phyloP scores from a whole-genome alignment of 768 basidiomycete genomes.

The Coprinopsis strossmayeri region DNA sequence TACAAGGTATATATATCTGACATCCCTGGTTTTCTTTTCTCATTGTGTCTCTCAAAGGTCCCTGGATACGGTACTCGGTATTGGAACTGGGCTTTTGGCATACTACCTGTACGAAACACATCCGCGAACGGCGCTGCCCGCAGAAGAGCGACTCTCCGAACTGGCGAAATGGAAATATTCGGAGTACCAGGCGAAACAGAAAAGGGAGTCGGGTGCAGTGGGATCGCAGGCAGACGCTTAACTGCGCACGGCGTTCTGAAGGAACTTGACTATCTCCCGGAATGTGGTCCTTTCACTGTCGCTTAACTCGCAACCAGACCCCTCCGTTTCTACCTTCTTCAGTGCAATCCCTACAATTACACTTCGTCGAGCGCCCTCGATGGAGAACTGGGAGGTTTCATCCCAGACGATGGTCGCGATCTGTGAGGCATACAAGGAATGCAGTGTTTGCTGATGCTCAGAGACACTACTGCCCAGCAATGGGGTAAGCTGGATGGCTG shows the following conservation, averaged over 20 bases:
- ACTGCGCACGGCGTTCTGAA: slow-evolving; percentile 29
- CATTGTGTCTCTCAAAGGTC: slow-evolving; percentile 42
- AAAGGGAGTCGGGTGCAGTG: slow-evolving; percentile 22
- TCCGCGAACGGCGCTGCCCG: slow-evolving; percentile 60
- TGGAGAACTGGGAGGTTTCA: slow-evolving; percentile 30
- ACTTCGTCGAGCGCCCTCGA: slow-evolving; percentile 42
- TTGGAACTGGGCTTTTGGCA: slow-evolving; percentile 73
- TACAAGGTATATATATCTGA: slow-evolving; percentile 34
- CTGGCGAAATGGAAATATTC: slow-evolving; percentile 66
- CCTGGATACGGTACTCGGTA: slow-evolving; percentile 66
- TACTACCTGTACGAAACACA: slow-evolving; percentile 78
- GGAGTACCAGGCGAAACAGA: slow-evolving; percentile 31
- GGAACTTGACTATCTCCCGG: slow-evolving; percentile 40
- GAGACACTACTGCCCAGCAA: slow-evolving; percentile 73
- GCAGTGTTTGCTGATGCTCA: slow-evolving; percentile 59
- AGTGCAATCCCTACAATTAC: slow-evolving; percentile 77
- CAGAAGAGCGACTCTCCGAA: slow-evolving; percentile 45
- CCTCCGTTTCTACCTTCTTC: slow-evolving; percentile 25
- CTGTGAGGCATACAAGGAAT: slow-evolving; percentile 81
- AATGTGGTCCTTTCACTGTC: slow-evolving; percentile 40
- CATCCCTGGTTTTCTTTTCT: no score
- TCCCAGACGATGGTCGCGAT: slow-evolving; percentile 82
- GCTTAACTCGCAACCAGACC: slow-evolving; percentile 20
- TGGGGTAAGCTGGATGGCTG: slow-evolving; percentile 70
- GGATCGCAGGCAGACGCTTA: slow-evolving; percentile 1